Conservation (phyloP, 805 yeast genomes). For the Pichia thaimueangensis region DNA sequence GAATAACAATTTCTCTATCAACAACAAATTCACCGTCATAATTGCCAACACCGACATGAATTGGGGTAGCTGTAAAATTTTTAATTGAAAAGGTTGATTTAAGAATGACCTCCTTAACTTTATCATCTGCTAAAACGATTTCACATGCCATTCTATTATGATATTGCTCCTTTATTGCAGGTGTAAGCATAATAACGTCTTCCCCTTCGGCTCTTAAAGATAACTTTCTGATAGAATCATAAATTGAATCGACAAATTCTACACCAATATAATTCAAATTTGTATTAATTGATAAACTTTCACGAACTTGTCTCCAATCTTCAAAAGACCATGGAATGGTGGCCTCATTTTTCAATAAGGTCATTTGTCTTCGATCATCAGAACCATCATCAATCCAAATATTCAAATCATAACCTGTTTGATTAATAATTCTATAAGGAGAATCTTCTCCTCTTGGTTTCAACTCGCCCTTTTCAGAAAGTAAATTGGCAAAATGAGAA, state of each 20-base stretch:
- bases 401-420: slow-evolving; percentile 76
- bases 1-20: slow-evolving; percentile 34
- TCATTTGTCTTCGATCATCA: slow-evolving; percentile 26
- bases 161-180: slow-evolving; percentile 41
- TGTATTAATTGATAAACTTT: slow-evolving; percentile 61
- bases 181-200: slow-evolving; percentile 59
- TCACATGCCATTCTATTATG: slow-evolving; percentile 75
- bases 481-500: slow-evolving; percentile 57
- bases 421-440: slow-evolving; percentile 75
- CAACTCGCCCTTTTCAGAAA: slow-evolving; percentile 47
- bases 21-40: slow-evolving; percentile 28
- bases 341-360: slow-evolving; percentile 41
- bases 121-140: slow-evolving; percentile 61
- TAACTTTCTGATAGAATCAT: slow-evolving; percentile 46
- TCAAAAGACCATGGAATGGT: slow-evolving; percentile 83
- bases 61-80: slow-evolving; percentile 58
- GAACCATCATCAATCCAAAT: slow-evolving; percentile 65
- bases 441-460: slow-evolving; percentile 71
- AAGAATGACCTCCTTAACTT: slow-evolving; percentile 70
- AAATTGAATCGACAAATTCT: slow-evolving; percentile 49
- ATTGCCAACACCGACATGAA: slow-evolving; percentile 37
- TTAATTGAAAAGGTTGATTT: slow-evolving; percentile 67
- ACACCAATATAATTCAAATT: slow-evolving; percentile 59
- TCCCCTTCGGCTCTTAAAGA: slow-evolving; percentile 82
- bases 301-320: slow-evolving; percentile 86